Conservation (phyloP, 768 basidiomycete species). For the Suillus plorans region DNA sequence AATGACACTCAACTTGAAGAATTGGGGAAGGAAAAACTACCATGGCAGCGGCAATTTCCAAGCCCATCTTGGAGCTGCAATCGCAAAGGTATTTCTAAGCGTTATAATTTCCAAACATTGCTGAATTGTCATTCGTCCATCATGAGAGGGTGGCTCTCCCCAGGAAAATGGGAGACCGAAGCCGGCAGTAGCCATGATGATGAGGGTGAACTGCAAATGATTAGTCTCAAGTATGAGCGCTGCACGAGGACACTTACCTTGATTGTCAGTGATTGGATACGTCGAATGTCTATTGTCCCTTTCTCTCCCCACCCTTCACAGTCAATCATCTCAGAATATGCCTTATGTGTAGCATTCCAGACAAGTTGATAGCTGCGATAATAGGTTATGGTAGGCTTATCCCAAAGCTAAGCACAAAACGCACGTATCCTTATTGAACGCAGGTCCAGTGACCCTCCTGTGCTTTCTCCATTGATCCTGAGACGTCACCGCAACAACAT, state of each 20-base stretch:
- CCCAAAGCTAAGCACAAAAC: background rate
- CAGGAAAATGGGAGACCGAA: slow-evolving; percentile 26
- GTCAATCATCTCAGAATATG: slow-evolving; percentile 20
- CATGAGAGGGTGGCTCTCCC: slow-evolving; percentile 13
- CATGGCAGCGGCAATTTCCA: slow-evolving; percentile 24
- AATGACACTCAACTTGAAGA: background rate
- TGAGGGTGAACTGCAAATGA: slow-evolving; percentile 17
- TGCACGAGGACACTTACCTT: slow-evolving; percentile 13
- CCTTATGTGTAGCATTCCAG: slow-evolving; percentile 18
- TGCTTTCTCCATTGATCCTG: slow-evolving; percentile 22
- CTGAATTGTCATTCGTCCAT: slow-evolving; percentile 19
- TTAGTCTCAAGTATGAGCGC: background rate
- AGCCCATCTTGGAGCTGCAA: slow-evolving; percentile 18
- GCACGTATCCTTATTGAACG: slow-evolving; percentile 25
- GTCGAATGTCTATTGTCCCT: slow-evolving; percentile 15
- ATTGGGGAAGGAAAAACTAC: slow-evolving; percentile 4
- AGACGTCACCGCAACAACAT: slow-evolving; percentile 8
- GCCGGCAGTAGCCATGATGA: slow-evolving; percentile 22
- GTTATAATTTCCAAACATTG: slow-evolving; percentile 21
- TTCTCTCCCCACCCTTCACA: slow-evolving; percentile 20
- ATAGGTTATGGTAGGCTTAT: background rate
- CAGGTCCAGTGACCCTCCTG: slow-evolving; percentile 19
- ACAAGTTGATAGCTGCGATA: slow-evolving; percentile 21
- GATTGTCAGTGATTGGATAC: slow-evolving; percentile 16
- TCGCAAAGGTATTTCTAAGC: slow-evolving; percentile 15